Evolutionary conservation across 345 rosid genomes (phyloP).

Genomic region (Toxicodendron radicans): DNA sequence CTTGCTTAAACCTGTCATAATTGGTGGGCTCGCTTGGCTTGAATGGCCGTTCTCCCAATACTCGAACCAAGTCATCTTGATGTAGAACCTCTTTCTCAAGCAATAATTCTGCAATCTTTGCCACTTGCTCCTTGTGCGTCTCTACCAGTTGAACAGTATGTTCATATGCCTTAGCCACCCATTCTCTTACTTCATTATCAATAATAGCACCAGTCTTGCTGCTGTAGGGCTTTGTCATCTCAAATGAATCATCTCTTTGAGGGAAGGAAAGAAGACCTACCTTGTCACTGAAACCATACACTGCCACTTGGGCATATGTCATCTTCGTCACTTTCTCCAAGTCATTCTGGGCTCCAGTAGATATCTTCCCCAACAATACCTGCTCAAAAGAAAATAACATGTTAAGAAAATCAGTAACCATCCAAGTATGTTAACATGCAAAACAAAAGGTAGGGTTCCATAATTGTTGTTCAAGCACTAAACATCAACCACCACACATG

Average conservation of each 20-base stretch:
- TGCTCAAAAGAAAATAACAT: background rate
- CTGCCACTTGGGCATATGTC: conserved; percentile 54
- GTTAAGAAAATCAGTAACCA: background rate
- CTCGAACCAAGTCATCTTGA: conserved; percentile 45
- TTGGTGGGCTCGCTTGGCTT: conserved; percentile 44
- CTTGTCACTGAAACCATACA: conserved; percentile 60
- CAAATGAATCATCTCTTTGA: conserved; percentile 38
- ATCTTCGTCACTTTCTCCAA: conserved; percentile 57
- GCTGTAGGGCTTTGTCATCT: conserved; percentile 51
- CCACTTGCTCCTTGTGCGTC: conserved; percentile 52
- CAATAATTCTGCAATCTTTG: conserved; percentile 48
- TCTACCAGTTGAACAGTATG: conserved; percentile 43
- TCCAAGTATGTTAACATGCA: background rate
- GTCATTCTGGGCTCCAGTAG: conserved; percentile 58
- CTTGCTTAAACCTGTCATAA: conserved; percentile 48
- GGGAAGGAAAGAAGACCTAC: conserved; percentile 65
- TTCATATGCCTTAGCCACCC: conserved; percentile 48
- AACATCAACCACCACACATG: background rate
- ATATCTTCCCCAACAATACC: conserved; percentile 45
- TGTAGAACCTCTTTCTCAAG: conserved; percentile 55
- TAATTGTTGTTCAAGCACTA: background rate
- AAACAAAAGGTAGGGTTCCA: background rate
- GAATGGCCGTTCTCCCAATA: conserved; percentile 53
- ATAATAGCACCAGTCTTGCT: conserved; percentile 53
- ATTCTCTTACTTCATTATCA: conserved; percentile 50